Base-by-base conservation (phyloP, 768 basidiomycete genomes). In the Bullera alba region DNA sequence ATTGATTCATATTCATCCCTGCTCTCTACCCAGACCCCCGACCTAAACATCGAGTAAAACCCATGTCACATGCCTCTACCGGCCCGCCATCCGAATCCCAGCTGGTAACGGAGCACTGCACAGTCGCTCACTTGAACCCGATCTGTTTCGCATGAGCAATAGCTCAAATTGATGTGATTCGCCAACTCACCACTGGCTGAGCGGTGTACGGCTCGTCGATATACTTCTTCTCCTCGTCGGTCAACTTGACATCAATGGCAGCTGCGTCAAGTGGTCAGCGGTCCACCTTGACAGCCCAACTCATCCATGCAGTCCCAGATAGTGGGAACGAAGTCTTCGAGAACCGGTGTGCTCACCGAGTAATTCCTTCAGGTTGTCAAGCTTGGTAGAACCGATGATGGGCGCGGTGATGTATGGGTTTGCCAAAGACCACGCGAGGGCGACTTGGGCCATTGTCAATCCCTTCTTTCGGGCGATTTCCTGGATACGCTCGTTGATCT, bases 371-470 rank as follows among this genome's bases (percentile, higher is more conserved):
- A 79, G 57, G 28, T 76, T 74, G 39, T 75, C 65, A 15, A 76
- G 36, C 41, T 65, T 76, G 0, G 76, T 78, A 25, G 67, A 57
- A 2, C 77, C 77, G 7, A 77, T 71, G 51, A 79, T 79, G 0
- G 78, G 78, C 17, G 75, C 76, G 2, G 73, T 59, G 3, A 77
- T 73, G 37, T 49, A 63, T 17, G 58, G 72, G 59, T 79, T 79
- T 23, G 61, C 39, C 2, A 67, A 36, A 0, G 69, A 49, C 78
- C 79, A 79, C 3, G 75, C 74, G 2, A 79, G 52, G 6, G 77
- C 77, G 26, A 79, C 70, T 51, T 78, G 77, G 6, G 72, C 69
- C 78, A 79, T 79, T 45, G 69, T 68, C 47, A 74, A 60, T 0
- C 63, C 71, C 37, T 71, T 72, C 57, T 75, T 75, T 49, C 71